phyloP scores from a whole-genome alignment of 2,329 filamentous ascomycete genomes.

The Diaporthe sp. region DNA sequence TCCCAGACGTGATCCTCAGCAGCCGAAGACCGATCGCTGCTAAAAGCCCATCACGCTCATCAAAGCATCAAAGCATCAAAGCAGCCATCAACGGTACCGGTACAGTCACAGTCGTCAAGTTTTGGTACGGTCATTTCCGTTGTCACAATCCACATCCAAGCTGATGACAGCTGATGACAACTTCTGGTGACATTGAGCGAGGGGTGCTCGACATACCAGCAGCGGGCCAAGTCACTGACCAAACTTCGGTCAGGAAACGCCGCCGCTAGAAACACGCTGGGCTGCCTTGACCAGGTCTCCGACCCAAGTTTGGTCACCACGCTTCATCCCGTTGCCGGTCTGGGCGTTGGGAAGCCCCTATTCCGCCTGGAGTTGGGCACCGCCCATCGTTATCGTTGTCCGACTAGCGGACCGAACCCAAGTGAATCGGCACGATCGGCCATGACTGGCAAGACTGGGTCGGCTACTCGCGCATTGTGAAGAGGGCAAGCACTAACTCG shows the following conservation, averaged over 20 bases:
- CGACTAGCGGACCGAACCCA: slow-evolving; percentile 22
- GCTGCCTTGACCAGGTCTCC: neutral
- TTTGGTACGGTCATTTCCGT: neutral
- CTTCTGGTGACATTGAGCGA: neutral
- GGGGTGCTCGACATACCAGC: neutral
- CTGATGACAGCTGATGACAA: neutral
- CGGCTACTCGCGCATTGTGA: slow-evolving; percentile 4
- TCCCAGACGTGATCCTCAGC: neutral
- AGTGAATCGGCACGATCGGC: neutral
- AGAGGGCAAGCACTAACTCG: slow-evolving; percentile 2
- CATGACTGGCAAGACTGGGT: neutral
- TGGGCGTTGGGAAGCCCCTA: slow-evolving; percentile 6
- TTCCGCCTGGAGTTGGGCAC: neutral
- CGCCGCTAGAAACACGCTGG: slow-evolving; percentile 2
- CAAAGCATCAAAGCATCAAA: neutral
- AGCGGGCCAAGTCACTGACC: slow-evolving; percentile 2
- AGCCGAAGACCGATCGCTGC: neutral
- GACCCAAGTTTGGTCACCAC: neutral
- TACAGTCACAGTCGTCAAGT: neutral
- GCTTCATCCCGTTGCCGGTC: slow-evolving; percentile 7
- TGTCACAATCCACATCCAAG: neutral
- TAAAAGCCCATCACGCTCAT: neutral
- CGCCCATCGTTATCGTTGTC: neutral
- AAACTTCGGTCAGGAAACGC: neutral
- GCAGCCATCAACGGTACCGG: neutral